Evolutionary conservation across 202 grass and related monocot genomes (phyloP), one percentile per base, ranked within the genome.

Genomic region (Zoysia matrella): DNA sequence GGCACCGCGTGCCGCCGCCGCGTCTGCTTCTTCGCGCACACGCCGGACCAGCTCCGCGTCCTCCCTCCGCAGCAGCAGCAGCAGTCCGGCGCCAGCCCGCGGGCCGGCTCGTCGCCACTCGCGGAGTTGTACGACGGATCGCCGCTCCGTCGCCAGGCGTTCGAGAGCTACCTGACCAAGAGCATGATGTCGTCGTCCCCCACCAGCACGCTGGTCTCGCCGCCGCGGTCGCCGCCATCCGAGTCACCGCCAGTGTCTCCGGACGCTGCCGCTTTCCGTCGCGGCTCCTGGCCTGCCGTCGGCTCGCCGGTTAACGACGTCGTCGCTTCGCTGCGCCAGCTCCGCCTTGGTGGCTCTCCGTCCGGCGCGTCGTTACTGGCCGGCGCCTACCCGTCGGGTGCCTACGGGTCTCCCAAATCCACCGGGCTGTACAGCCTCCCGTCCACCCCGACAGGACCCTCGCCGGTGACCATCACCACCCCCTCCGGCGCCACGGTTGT

Each of bases 121-220:
- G 87, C 77, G 11, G 95, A 94, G 42, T 94, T 90, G 2, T 98
- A 94, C 72, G 95, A 98, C 40, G 95, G 95, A 0, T 94, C 95
- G 14, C 90, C 92, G 61, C 88, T 94, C 3, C 73, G 87, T 0
- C 86, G 88, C 5, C 95, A 94, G 69, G 78, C 84, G 52, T 78
- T 88, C 61, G 88, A 89, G 74, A 75, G 72, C 72, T 94, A 90
- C 22, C 36, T 91, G 15, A 73, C 84, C 2, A 89, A 89, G 78
- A 83, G 46, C 68, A 57, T 81, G n/a, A 73, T 87, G 51, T 90
- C 86, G 0, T 90, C 88, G 7, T 94, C 92, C 1, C 95, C 95
- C 0, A 94, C 90, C 7, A 94, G 92, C 56, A 98, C 94, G 69
- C 85, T 97, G 36, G 46, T 88, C 0, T 92, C 87, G 9, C 89